Evolutionary conservation across 2,329 filamentous ascomycete genomes (phyloP).

Genomic region (Colletotrichum sublineola): DNA sequence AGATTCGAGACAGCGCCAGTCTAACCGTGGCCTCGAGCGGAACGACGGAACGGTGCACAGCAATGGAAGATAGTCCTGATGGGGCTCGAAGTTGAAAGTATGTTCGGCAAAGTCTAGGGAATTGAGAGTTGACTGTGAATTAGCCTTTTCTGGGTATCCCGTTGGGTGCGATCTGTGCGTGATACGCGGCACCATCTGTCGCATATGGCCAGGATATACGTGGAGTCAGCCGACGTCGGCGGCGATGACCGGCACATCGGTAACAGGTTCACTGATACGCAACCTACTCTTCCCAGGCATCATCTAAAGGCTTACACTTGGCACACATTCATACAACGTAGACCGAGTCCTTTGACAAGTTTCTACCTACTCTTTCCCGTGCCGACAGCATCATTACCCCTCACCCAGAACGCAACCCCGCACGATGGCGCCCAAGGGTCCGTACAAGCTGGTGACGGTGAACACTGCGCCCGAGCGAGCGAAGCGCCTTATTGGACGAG

Average conservation of each 20-base stretch:
- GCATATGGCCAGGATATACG: background rate
- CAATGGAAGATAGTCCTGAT: background rate
- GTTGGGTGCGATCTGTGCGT: slow-evolving; percentile 11
- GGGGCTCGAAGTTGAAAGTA: background rate
- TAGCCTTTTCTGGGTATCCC: background rate
- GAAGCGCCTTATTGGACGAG: slow-evolving; percentile 70
- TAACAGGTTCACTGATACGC: background rate
- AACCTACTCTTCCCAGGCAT: background rate
- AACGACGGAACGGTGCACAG: background rate
- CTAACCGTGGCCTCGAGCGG: background rate
- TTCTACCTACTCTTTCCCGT: background rate
- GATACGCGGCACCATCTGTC: background rate
- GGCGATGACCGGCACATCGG: background rate
- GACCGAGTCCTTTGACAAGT: too few relatives aligned
- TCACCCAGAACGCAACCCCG: slow-evolving; percentile 11
- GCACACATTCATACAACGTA: too few relatives aligned
- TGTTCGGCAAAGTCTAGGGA: slow-evolving; percentile 15
- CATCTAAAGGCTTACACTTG: too few relatives aligned
- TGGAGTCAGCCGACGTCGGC: background rate
- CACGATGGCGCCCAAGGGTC: slow-evolving; percentile 60
- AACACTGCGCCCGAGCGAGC: slow-evolving; percentile 77
- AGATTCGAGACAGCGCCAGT: background rate
- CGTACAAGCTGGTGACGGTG: slow-evolving; percentile 75
- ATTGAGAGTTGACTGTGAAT: background rate
- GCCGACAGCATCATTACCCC: background rate